Conservation (phyloP, 2,329 filamentous ascomycete genomes). For the Albifimbria verrucaria region DNA sequence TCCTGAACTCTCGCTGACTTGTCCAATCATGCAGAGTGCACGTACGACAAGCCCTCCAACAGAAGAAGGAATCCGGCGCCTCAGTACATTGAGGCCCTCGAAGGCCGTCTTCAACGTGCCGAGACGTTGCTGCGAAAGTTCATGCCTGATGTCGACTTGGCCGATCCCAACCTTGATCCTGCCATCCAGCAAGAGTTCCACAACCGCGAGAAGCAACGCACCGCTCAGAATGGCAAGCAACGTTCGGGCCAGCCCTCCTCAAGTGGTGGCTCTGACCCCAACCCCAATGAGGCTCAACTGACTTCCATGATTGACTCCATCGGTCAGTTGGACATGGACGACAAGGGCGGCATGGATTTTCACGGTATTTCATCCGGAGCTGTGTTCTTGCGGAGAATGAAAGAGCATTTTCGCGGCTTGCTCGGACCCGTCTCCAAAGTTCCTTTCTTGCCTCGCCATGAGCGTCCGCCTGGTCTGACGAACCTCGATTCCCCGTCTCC, state of each 20-base stretch:
- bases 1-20: not conserved
- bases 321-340: constrained; percentile 86
- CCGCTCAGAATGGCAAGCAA: constrained; percentile 33
- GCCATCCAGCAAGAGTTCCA: constrained; percentile 68
- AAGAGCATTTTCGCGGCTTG: constrained; percentile 79
- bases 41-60: constrained; percentile 93
- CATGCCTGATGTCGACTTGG: constrained; percentile 79
- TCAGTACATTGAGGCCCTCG: constrained; percentile 88
- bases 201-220: constrained; percentile 50
- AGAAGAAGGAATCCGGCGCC: constrained; percentile 85
- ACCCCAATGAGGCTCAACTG: constrained; percentile 67
- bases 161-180: constrained; percentile 79
- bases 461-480: constrained; percentile 44
- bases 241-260: constrained; percentile 28
- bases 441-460: constrained; percentile 53
- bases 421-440: constrained; percentile 62
- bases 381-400: constrained; percentile 82
- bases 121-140: constrained; percentile 76
- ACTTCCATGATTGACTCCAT: constrained; percentile 95
- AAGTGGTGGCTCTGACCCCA: constrained; percentile 15
- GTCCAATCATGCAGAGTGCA: constrained; percentile 72
- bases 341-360: constrained; percentile 91
- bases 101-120: constrained; percentile 77
- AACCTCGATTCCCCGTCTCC: constrained; percentile 70
- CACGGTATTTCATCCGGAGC: constrained; percentile 90